Base-by-base conservation (phyloP, 768 basidiomycete genomes). In the Lanmaoa pseudosensibilis region DNA sequence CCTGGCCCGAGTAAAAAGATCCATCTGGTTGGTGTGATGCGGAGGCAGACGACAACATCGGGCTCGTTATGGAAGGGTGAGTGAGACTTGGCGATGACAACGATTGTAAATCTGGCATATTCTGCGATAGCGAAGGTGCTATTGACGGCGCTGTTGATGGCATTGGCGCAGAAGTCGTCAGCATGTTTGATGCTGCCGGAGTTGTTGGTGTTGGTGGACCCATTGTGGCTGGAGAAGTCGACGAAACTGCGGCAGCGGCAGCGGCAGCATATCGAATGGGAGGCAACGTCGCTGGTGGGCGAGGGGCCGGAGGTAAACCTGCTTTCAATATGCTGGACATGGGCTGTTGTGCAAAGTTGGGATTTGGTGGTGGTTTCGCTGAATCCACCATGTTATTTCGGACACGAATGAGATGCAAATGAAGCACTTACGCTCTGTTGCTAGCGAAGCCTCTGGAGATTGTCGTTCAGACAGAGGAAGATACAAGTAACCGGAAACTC, bases 191-290 rank as follows among this genome's bases (percentile, higher is more conserved):
- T 23, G 74, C 63, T 33, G 77, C 45, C 39, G 74, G 62, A 21
- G 81, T 72, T 63, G 78, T 73, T 60, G 65, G 67, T 25, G 65
- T 66, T 27, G 59, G 5, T 33, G 66, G 64, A 23, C 52, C 65
- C 47, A 66, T n/a, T 39, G 67, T 66, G 15, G 51, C 43, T 15
- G 67, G 64, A 23, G 65, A 56, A 8, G 59, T 44, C 15, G 65
- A 62, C 36, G 70, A 71, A 8, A 72, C 71, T 0, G 65, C 71
- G 0, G 71, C 70, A 0, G 93, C 94, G 3, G 94, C 95, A 0
- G 93, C 94, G n/a, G 92, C 84, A 33, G 96, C 88, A 69, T 97
- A 97, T 48, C 90, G 81, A 67, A 95, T 90, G 13, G 93, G 89
- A 43, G 92, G 89, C 54, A 92, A 71, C 21, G 80, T 70, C 33